A percentile compares a stretch with the other conserved stretches of the same genome.
These are phyloP conservation scores for Aspergillus carlsbadensis DNA, from an alignment of 495 filamentous ascomycete species.

Conservation along the genomic window DNA sequence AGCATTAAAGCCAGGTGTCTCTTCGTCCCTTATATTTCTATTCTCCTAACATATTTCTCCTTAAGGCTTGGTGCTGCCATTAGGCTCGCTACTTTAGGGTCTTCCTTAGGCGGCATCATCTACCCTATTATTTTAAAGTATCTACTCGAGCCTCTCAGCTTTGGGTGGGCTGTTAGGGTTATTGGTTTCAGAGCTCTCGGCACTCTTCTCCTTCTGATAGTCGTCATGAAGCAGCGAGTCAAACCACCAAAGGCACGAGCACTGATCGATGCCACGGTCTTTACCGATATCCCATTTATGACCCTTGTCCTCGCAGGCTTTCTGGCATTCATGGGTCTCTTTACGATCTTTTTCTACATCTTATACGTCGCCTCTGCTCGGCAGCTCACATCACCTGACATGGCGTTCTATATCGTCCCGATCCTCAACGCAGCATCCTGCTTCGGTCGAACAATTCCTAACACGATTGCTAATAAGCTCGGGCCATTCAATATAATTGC, in stretches of 20 bases:
- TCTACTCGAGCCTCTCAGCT: constrained; percentile 20
- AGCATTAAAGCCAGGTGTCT: constrained; percentile 36
- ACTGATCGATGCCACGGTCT: constrained; percentile 27
- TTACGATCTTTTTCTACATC: constrained; percentile 13
- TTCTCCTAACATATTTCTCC: constrained; percentile 39
- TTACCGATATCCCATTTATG: constrained; percentile 33
- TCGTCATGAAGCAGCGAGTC: constrained; percentile 23
- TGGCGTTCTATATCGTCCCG: constrained; percentile 34
- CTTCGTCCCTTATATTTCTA: constrained; percentile 34
- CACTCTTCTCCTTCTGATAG: constrained; percentile 42
- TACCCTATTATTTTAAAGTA: constrained; percentile 31
- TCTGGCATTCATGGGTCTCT: constrained; percentile 2
- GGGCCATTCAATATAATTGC: constrained; percentile 75
- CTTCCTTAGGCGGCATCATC: constrained; percentile 36
- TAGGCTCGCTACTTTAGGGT: constrained; percentile 29
- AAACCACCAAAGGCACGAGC: constrained; percentile 4
- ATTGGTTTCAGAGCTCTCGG: constrained; percentile 37
- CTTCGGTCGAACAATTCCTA: constrained; percentile 69
- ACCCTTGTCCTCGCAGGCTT: constrained; percentile 25
- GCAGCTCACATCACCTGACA: constrained; percentile 4
- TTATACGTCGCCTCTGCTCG: constrained; percentile 1
- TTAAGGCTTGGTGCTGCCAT: constrained; percentile 25
- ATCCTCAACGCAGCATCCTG: constrained; percentile 38
- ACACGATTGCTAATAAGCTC: constrained; percentile 66
- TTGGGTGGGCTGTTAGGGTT: constrained; percentile 54